Base-by-base conservation (phyloP, 2,329 filamentous ascomycete species). In the Fusarium piperis region DNA sequence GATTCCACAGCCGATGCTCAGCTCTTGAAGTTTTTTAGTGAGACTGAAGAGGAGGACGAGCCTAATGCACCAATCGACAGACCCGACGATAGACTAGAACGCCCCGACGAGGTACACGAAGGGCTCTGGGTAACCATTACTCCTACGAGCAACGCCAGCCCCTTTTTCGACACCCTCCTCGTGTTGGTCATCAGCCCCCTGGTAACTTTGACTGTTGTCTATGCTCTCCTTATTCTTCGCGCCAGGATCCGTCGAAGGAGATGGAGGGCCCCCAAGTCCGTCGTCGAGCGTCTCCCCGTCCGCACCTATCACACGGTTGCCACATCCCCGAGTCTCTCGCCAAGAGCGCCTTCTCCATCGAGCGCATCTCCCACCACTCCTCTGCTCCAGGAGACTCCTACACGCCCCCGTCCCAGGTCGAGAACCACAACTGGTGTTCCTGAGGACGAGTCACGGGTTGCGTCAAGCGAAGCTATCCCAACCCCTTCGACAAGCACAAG, bases 61-160 rank as follows among this genome's bases (percentile, higher is more conserved):
- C 78, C 64, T 23, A 78, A 80, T 18, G 38, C 66, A n/a, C 70
- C 74, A 26, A 62, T 78, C 10, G 74, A 74, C 2, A 67, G 74
- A 30, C 59, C 70, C 30, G 23, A 53, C 8, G 65, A 78, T 8
- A 73, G 79, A 11, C 41, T 70, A 10, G 70, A 75, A 3, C 35
- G 65, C 15, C 60, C 73, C 7, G 63, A 70, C 59, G 74, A 83
- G 30, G 80, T 69, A 16, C 82, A 86, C 38, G 91, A 96, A 75
- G 95, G 94, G 2, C 88, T 99, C 6, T 98, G 94, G 94, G 94
- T 99, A n/a, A 97, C 96, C 9, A 90, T 99, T 62, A 96, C 94
- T 1, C 96, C 95, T 1, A 95, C 94, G 0, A 95, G 90, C 81
- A 95, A 94, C 70, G 92, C 93, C 6, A 97, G 92, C 74, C 95